These are phyloP conservation scores for Sanguinoderma infundibulare DNA, from an alignment of 1,284 basidiomycete species.

Conservation along the genomic window DNA sequence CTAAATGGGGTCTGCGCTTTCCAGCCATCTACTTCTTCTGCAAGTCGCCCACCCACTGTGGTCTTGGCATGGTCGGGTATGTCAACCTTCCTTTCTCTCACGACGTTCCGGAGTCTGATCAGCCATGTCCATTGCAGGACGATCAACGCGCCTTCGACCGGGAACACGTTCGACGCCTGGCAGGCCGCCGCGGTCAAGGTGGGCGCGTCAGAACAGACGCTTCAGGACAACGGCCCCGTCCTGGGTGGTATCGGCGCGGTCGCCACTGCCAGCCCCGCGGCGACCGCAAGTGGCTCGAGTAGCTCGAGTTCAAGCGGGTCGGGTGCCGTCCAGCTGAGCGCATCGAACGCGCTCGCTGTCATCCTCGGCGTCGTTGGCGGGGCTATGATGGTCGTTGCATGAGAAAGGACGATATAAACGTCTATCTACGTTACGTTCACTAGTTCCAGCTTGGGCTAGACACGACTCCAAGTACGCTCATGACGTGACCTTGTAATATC, in stretches of 20 bases:
- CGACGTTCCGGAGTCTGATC: neutral
- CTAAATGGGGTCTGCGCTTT: neutral
- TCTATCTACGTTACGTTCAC: neutral
- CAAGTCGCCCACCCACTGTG: slow-evolving; percentile 58
- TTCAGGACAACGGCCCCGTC: slow-evolving; percentile 43
- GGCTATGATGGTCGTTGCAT: slow-evolving; percentile 17
- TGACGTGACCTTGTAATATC: slow-evolving; percentile 1
- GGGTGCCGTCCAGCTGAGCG: slow-evolving; percentile 10
- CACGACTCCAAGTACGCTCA: neutral
- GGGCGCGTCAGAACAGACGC: slow-evolving; percentile 40
- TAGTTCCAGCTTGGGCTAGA: slow-evolving; percentile 8
- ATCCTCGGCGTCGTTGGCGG: slow-evolving; percentile 8
- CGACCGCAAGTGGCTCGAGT: slow-evolving; percentile 19
- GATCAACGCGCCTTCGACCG: slow-evolving; percentile 64
- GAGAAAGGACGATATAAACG: slow-evolving; percentile 5
- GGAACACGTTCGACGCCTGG: slow-evolving; percentile 59
- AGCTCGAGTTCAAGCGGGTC: slow-evolving; percentile 4
- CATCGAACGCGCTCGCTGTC: slow-evolving; percentile 10
- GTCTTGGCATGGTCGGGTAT: slow-evolving; percentile 60
- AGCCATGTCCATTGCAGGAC: slow-evolving; percentile 33
- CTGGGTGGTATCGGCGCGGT: slow-evolving; percentile 47
- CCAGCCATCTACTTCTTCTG: slow-evolving; percentile 72
- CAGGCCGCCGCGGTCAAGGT: slow-evolving; percentile 47
- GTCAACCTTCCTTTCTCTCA: slow-evolving; percentile 1
- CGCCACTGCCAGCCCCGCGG: slow-evolving; percentile 39